Base-by-base conservation (phyloP, 169 alveolate genomes). In the Plasmodium gallinaceum region DNA sequence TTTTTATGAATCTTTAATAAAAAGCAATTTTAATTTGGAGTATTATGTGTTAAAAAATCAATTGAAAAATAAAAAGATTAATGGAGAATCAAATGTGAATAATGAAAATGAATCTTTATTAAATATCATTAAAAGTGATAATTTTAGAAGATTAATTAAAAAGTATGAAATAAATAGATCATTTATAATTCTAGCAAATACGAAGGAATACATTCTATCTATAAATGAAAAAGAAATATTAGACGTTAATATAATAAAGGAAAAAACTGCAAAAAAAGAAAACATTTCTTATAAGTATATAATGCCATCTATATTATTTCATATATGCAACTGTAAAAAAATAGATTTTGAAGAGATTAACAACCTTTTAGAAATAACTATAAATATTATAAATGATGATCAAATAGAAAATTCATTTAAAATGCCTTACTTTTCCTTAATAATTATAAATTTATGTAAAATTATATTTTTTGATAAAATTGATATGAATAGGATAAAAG, bases 351-450 rank as follows among this genome's bases (percentile, higher is more conserved):
- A 57, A 20, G 57, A 80, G 18, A 66, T 80, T 6, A 37, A 37
- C 20, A 37, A 52, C 18, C 10, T 80, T 9, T 62, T 80, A 57
- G 32, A 68, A 42, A 68, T 80, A n/a, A 18, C 58, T 52, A 46
- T 26, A 45, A 16, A 39, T 3, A 66, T 80, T 26, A 18, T 68
- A 32, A 60, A 57, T 42, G 73, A 78, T 18, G 39, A 14, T 16
- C 37, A 65, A 6, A 8, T 64, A 32, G 45, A 48, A 20, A 32
- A 65, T 10, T 14, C 42, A 10, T 32, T 20, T 57, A 76, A 37
- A 64, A 64, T 76, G 52, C 91, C 86, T 2, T 83, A 69, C 48
- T 45, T 68, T 42, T 66, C 85, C 18, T 39, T 83, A 54, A 32
- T 83, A 14, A 12, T 70, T 9, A 16, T 57, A 42, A 68, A 45